These are phyloP conservation scores for Lanmaoa rubissima DNA, from an alignment of 768 basidiomycete genomes.

Conservation along the genomic window DNA sequence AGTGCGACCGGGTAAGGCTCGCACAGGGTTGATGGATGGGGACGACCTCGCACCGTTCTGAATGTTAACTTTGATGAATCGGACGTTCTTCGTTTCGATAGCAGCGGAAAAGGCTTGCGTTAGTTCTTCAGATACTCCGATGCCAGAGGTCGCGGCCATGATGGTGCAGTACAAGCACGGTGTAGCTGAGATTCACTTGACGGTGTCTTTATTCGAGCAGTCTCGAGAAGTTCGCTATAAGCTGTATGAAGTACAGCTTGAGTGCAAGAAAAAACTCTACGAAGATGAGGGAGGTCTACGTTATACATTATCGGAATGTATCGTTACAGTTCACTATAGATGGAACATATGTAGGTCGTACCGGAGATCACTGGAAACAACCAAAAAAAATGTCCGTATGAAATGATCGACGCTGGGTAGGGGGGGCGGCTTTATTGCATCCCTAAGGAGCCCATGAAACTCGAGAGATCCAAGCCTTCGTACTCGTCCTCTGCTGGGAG, in stretches of 20 bases:
- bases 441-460: constrained; percentile 84
- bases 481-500: constrained; percentile 93
- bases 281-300: constrained; percentile 22
- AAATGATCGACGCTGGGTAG: constrained; percentile 14
- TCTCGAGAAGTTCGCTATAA: neutral
- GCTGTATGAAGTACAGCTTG: neutral
- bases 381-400: constrained; percentile 13
- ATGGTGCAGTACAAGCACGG: neutral
- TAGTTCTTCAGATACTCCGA: constrained; percentile 60
- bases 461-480: constrained; percentile 77
- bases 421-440: constrained; percentile 34
- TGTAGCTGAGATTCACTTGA: neutral
- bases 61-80: constrained; percentile 80
- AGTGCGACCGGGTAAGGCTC: constrained; percentile 25
- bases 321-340: constrained; percentile 35
- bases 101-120: constrained; percentile 56
- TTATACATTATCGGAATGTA: constrained; percentile 35
- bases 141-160: constrained; percentile 79
- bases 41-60: constrained; percentile 56
- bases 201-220: neutral
- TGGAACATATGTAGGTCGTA: constrained; percentile 32
- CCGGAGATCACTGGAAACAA: constrained; percentile 12
- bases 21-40: constrained; percentile 5
- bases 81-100: constrained; percentile 45
- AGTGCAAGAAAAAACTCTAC: constrained; percentile 18